phyloP scores from a whole-genome alignment of 1,284 basidiomycete species.

The Cerioporus squamosus region DNA sequence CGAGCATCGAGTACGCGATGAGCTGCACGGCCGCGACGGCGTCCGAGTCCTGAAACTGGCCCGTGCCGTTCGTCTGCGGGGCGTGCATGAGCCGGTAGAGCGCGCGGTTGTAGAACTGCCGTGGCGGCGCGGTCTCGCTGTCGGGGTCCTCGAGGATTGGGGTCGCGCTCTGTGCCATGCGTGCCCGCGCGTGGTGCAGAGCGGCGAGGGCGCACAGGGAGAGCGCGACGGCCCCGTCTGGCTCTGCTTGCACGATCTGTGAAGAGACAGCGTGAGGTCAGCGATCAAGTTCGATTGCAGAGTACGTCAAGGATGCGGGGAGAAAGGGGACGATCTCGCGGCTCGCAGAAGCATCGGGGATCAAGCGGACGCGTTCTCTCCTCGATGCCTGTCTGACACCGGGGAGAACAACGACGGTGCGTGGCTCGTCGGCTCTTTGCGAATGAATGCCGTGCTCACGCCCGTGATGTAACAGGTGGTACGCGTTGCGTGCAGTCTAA shows the following conservation, averaged over 20 bases:
- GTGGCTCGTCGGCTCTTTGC: too few relatives aligned
- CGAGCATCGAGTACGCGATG: slow-evolving; percentile 68
- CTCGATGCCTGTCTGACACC: neutral
- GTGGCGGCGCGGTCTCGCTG: slow-evolving; percentile 60
- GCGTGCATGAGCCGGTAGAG: slow-evolving; percentile 54
- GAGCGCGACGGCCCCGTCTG: slow-evolving; percentile 68
- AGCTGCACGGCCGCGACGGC: slow-evolving; percentile 78
- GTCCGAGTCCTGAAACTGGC: slow-evolving; percentile 63
- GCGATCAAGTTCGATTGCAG: neutral
- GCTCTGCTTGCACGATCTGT: slow-evolving; percentile 67
- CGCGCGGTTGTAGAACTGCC: slow-evolving; percentile 71
- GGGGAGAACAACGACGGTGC: too few relatives aligned
- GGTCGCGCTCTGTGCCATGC: slow-evolving; percentile 53
- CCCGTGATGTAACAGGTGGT: too few relatives aligned
- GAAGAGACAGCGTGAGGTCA: slow-evolving; percentile 11
- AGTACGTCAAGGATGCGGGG: slow-evolving; percentile 19
- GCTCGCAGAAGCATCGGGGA: too few relatives aligned
- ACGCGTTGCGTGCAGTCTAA: neutral
- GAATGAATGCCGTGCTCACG: too few relatives aligned
- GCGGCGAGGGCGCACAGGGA: slow-evolving; percentile 77
- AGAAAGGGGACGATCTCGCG: neutral
- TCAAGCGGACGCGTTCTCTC: neutral
- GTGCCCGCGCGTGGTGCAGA: slow-evolving; percentile 66
- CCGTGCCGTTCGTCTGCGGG: slow-evolving; percentile 46
- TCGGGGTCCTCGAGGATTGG: slow-evolving; percentile 50